Percentiles rank a stretch among this genome's conserved stretches.
phyloP scores from a whole-genome alignment of 306 rosid species.

The Gleditsia sinensis region DNA sequence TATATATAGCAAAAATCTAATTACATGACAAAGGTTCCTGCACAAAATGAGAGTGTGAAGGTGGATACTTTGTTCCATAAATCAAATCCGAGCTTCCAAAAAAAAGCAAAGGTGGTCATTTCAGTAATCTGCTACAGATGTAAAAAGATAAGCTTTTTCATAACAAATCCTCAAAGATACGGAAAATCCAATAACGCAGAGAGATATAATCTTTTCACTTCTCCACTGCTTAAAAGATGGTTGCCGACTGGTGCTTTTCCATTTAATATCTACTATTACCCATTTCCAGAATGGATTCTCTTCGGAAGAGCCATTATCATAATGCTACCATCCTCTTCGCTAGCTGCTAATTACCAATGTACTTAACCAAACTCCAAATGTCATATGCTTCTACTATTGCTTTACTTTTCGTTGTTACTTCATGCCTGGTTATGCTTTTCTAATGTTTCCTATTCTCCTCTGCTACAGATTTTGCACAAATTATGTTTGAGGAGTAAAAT shows the following conservation, averaged over 20 bases:
- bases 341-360: background rate
- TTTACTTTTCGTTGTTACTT: constrained; percentile 1
- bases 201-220: constrained; percentile 19
- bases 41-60: constrained; percentile 28
- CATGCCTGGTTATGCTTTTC: constrained; percentile 19
- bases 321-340: constrained; percentile 5
- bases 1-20: no score
- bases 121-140: constrained; percentile 33
- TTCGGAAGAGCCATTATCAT: constrained; percentile 26
- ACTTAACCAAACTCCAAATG: background rate
- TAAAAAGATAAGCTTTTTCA: constrained; percentile 45
- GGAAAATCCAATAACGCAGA: constrained; percentile 38
- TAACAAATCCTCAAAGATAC: constrained; percentile 43
- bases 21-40: constrained; percentile 14
- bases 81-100: constrained; percentile 36
- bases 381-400: background rate
- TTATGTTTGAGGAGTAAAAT: no score
- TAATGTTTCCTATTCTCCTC: background rate
- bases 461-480: no score
- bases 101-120: constrained; percentile 41
- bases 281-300: constrained; percentile 43
- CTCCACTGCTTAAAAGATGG: constrained; percentile 39
- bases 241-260: constrained; percentile 39
- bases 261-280: constrained; percentile 30
- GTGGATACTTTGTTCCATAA: constrained; percentile 35